These are phyloP conservation scores for Lenwebbia sp. DNA, from an alignment of 345 rosid species.

Conservation along the genomic window DNA sequence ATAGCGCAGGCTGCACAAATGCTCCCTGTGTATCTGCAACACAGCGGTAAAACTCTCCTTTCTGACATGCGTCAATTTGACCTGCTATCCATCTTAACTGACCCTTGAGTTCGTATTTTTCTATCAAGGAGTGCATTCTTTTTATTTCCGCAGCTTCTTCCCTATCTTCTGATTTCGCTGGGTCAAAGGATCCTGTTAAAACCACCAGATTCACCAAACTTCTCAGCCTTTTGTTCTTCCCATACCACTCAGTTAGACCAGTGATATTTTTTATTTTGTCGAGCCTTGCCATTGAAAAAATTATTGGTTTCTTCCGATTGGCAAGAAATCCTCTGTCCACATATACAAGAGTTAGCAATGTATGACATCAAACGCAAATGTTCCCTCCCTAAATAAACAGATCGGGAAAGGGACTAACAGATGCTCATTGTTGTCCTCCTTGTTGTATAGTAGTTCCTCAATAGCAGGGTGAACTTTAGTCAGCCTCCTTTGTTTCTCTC, in stretches of 20 bases:
- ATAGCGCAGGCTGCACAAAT: slow-evolving; percentile 80
- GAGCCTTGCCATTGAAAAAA: slow-evolving; percentile 94
- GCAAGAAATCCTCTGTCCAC: slow-evolving; percentile 65
- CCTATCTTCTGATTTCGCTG: slow-evolving; percentile 64
- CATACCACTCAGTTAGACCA: slow-evolving; percentile 83
- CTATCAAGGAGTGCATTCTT: slow-evolving; percentile 70
- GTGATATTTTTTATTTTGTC: slow-evolving; percentile 80
- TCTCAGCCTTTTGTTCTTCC: slow-evolving; percentile 61
- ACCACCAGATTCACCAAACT: slow-evolving; percentile 76
- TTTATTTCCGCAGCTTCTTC: slow-evolving; percentile 79
- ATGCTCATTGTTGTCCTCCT: slow-evolving; percentile 58
- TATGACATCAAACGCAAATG: not conserved
- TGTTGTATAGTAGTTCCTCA: slow-evolving; percentile 58
- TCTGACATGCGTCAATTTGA: slow-evolving; percentile 70
- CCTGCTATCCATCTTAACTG: slow-evolving; percentile 90
- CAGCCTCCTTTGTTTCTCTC: slow-evolving; percentile 33
- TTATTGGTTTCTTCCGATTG: slow-evolving; percentile 59
- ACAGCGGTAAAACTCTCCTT: slow-evolving; percentile 82
- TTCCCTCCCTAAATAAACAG: not conserved
- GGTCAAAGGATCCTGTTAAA: slow-evolving; percentile 82
- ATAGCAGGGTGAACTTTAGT: slow-evolving; percentile 57
- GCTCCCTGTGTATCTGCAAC: slow-evolving; percentile 83
- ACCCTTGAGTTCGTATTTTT: slow-evolving; percentile 64
- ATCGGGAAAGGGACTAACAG: slow-evolving; percentile 25
- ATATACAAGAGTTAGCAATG: not conserved